A percentile compares a stretch with the other conserved stretches of the same genome.
Conservation (phyloP, 192 early-diverging fungal species). For the Entophlyctis luteolus region DNA sequence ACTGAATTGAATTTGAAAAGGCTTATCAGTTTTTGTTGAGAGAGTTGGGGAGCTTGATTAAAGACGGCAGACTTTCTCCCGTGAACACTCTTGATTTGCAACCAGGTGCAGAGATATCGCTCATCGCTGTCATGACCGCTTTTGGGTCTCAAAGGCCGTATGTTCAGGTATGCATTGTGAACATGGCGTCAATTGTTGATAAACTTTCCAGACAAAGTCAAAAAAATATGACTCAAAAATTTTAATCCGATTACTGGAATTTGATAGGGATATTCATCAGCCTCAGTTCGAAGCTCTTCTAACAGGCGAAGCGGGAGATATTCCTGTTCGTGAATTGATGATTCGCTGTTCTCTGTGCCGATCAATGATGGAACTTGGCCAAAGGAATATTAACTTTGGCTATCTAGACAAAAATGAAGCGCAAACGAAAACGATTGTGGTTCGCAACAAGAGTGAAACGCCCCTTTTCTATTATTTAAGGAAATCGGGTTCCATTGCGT, state of each 20-base stretch:
- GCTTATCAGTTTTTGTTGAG: constrained; percentile 51
- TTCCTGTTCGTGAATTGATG: constrained; percentile 88
- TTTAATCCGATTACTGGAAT: constrained; percentile 80
- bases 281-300: constrained; percentile 75
- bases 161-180: constrained; percentile 46
- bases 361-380: constrained; percentile 87
- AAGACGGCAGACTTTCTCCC: constrained; percentile 65
- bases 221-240: constrained; percentile 79
- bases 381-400: constrained; percentile 97
- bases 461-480: constrained; percentile 85
- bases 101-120: constrained; percentile 58
- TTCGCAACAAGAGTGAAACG: constrained; percentile 86
- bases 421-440: constrained; percentile 79
- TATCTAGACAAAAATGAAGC: constrained; percentile 77
- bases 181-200: constrained; percentile 13
- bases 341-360: constrained; percentile 78
- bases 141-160: constrained; percentile 50
- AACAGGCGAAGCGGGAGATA: constrained; percentile 49
- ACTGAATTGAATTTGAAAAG: neutral
- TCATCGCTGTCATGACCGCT: constrained; percentile 75
- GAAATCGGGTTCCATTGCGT: constrained; percentile 92
- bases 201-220: constrained; percentile 49
- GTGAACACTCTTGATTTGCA: constrained; percentile 58
- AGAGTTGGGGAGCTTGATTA: constrained; percentile 70
- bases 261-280: constrained; percentile 76